Evolutionary conservation across 345 rosid genomes (phyloP).

Genomic region (Stellera chamaejasme): DNA sequence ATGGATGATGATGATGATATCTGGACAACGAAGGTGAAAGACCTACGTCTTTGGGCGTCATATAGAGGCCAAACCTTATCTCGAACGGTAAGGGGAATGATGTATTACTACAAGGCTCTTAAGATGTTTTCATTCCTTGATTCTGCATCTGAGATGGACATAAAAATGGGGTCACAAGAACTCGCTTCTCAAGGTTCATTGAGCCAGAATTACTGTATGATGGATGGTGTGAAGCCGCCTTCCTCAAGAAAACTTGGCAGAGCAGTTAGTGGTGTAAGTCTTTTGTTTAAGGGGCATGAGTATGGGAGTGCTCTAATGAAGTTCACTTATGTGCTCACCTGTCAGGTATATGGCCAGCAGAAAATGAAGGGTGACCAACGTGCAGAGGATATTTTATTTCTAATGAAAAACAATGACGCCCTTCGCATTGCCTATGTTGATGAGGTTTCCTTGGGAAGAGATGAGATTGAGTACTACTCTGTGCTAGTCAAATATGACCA

Average conservation of each 20-base stretch:
- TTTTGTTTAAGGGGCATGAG: constrained; percentile 79
- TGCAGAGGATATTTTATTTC: constrained; percentile 65
- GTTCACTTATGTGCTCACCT: constrained; percentile 76
- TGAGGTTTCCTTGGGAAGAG: constrained; percentile 40
- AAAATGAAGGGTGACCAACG: constrained; percentile 57
- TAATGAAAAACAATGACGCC: constrained; percentile 72
- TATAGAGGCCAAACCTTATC: constrained; percentile 92
- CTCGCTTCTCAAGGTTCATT: constrained; percentile 36
- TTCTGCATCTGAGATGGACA: constrained; percentile 81
- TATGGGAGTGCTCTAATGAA: constrained; percentile 74
- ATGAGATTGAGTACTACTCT: constrained; percentile 66
- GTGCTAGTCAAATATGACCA: constrained; percentile 92
- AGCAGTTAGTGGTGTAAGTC: constrained; percentile 50
- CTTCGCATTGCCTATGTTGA: constrained; percentile 92
- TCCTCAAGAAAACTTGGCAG: constrained; percentile 30
- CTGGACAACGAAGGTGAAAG: constrained; percentile 57
- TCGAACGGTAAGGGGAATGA: constrained; percentile 90
- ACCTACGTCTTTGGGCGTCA: constrained; percentile 92
- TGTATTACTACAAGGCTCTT: constrained; percentile 87
- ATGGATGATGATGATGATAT: constrained; percentile 59
- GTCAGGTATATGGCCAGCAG: constrained; percentile 80
- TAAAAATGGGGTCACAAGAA: constrained; percentile 43
- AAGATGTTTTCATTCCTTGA: constrained; percentile 85
- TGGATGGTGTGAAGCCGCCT: constrained; percentile 20
- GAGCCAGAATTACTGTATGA: constrained; percentile 17